Percentiles rank a stretch among this genome's conserved stretches.
These are phyloP conservation scores for Suillus subluteus DNA, from an alignment of 768 basidiomycete genomes.

Conservation along the genomic window DNA sequence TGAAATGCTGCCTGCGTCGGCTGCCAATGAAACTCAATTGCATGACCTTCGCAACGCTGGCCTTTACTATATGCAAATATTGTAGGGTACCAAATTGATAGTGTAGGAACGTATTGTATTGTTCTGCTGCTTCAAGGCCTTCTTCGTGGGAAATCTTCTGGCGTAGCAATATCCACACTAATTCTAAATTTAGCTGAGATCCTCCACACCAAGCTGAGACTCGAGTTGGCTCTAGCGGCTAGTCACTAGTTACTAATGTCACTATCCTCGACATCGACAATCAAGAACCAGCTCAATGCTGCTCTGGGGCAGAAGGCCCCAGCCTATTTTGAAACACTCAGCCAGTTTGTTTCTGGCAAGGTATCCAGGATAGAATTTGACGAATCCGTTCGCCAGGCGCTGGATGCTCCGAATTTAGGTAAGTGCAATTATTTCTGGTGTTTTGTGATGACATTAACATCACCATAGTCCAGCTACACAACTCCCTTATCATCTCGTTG, in stretches of 20 bases:
- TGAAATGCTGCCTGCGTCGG: no score
- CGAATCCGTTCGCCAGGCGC: slow-evolving; percentile 60
- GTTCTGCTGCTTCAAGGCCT: no score
- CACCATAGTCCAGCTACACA: slow-evolving; percentile 74
- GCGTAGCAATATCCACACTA: no score
- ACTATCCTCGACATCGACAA: slow-evolving; percentile 71
- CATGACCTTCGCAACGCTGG: no score
- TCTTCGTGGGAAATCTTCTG: background rate
- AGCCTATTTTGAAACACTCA: slow-evolving; percentile 65
- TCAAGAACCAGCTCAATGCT: slow-evolving; percentile 67
- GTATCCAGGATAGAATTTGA: slow-evolving; percentile 80
- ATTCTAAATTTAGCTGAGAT: no score
- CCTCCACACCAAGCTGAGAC: no score
- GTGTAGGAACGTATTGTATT: no score
- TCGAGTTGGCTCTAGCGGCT: background rate
- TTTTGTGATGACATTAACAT: slow-evolving; percentile 15
- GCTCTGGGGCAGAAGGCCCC: slow-evolving; percentile 64
- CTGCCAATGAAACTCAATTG: no score
- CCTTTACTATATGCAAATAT: no score
- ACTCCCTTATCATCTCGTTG: slow-evolving; percentile 80
- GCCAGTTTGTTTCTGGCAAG: slow-evolving; percentile 66
- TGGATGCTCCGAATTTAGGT: slow-evolving; percentile 63
- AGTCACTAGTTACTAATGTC: slow-evolving; percentile 54
- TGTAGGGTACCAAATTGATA: no score
- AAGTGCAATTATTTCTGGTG: slow-evolving; percentile 14